These are phyloP conservation scores for Aspergillus sp. DNA, from an alignment of 2,329 filamentous ascomycete species.

Conservation along the genomic window DNA sequence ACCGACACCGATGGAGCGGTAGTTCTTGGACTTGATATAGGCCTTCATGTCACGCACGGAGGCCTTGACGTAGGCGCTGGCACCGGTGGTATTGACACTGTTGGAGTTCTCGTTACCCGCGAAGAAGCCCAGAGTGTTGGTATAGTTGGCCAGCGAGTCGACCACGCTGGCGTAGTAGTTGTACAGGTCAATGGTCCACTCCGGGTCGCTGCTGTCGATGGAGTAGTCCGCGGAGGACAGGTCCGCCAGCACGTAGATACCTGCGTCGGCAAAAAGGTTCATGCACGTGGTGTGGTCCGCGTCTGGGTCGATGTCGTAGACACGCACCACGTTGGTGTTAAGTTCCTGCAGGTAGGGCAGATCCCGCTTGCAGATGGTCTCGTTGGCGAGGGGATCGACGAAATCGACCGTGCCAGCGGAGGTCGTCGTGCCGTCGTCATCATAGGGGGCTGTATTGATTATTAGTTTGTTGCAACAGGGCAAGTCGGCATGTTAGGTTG, in stretches of 20 bases:
- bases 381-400: slow-evolving; percentile 77
- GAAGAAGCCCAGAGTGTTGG: slow-evolving; percentile 93
- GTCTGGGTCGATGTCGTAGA: slow-evolving; percentile 84
- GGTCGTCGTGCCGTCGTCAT: slow-evolving; percentile 53
- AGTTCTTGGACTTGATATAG: slow-evolving; percentile 77
- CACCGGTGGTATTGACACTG: slow-evolving; percentile 78
- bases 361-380: slow-evolving; percentile 73
- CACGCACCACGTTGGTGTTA: slow-evolving; percentile 85
- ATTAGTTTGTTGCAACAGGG: not conserved
- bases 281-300: slow-evolving; percentile 80
- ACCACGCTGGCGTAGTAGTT: slow-evolving; percentile 78
- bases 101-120: slow-evolving; percentile 96
- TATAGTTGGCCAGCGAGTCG: slow-evolving; percentile 75
- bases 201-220: slow-evolving; percentile 77
- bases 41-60: slow-evolving; percentile 91
- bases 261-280: slow-evolving; percentile 73
- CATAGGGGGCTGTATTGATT: slow-evolving; percentile 59
- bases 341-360: slow-evolving; percentile 76
- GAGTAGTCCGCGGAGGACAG: slow-evolving; percentile 76
- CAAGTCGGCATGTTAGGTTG: not conserved
- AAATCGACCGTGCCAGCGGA: slow-evolving; percentile 58
- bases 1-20: slow-evolving; percentile 79
- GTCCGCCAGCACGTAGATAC: slow-evolving; percentile 94
- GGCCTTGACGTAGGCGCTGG: slow-evolving; percentile 93
- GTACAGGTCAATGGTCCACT: slow-evolving; percentile 78